These are phyloP conservation scores for Hypoxylon sp. DNA, from an alignment of 2,329 filamentous ascomycete species.

Conservation along the genomic window DNA sequence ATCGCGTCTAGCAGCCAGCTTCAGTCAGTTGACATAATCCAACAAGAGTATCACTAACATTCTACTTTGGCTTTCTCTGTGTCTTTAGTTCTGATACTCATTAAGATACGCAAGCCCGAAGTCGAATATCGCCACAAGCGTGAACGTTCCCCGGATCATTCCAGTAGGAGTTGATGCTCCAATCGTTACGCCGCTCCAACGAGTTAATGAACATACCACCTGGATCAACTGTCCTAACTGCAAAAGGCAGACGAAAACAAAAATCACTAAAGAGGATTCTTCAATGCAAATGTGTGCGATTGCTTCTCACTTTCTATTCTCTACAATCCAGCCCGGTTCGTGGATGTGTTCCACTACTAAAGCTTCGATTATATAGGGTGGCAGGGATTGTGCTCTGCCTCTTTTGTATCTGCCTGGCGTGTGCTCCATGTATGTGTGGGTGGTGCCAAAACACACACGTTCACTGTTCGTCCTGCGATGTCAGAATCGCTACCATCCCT, in stretches of 20 bases:
- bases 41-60: conserved; percentile 21
- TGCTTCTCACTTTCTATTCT: not conserved
- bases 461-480: conserved; percentile 28
- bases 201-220: not conserved
- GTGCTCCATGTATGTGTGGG: conserved; percentile 27
- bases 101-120: conserved; percentile 4
- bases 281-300: conserved; percentile 33
- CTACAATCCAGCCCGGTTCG: not conserved
- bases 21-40: conserved; percentile 2
- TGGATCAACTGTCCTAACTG: conserved; percentile 43
- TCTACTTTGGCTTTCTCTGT: not conserved
- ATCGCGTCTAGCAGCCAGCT: not conserved
- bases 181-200: conserved; percentile 33
- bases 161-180: conserved; percentile 11
- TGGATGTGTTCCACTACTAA: conserved; percentile 7
- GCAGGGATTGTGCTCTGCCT: conserved; percentile 29
- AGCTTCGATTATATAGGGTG: conserved; percentile 7
- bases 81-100: conserved; percentile 1
- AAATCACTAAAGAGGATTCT: conserved; percentile 13
- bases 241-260: conserved; percentile 24
- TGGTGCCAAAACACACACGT: conserved; percentile 38
- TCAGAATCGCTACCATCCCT: conserved; percentile 29
- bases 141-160: conserved; percentile 11
- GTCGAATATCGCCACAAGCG: not conserved
- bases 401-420: conserved; percentile 29